Conservation (phyloP, 306 rosid genomes). For the Gynostemma pentaphyllum region DNA sequence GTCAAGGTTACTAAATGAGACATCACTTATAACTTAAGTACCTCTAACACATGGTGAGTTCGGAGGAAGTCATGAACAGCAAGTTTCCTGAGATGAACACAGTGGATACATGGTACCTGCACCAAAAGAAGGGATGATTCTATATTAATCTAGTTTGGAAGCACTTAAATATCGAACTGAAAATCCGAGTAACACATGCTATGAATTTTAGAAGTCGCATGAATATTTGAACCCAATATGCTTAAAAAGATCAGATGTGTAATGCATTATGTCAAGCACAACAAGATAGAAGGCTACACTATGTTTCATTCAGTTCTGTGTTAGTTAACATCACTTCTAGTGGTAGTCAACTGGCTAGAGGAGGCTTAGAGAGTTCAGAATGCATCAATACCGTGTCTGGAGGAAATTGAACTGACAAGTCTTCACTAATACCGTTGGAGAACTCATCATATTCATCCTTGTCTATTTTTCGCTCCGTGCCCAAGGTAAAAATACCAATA, state of each 20-base stretch:
- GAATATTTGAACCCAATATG: neutral
- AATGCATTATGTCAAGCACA: neutral
- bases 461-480: slow-evolving; percentile 40
- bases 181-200: neutral
- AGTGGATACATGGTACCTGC: slow-evolving; percentile 88
- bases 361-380: neutral
- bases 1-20: neutral
- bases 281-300: no score
- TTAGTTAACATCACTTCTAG: neutral
- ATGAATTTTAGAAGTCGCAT: neutral
- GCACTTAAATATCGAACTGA: neutral
- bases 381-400: slow-evolving; percentile 40
- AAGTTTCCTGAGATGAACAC: slow-evolving; percentile 70
- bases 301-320: neutral
- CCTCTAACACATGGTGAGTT: slow-evolving; percentile 39
- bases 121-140: neutral
- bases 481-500: slow-evolving; percentile 64
- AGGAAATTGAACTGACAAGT: slow-evolving; percentile 41
- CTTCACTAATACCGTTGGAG: slow-evolving; percentile 41
- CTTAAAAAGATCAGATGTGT: neutral
- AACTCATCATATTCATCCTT: slow-evolving; percentile 35
- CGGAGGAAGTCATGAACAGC: slow-evolving; percentile 46
- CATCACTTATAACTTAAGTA: slow-evolving; percentile 14
- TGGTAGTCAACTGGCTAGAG: neutral
- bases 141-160: slow-evolving; percentile 3